Base-by-base conservation (phyloP, 768 basidiomycete species). In the Basidioascus undulatus region DNA sequence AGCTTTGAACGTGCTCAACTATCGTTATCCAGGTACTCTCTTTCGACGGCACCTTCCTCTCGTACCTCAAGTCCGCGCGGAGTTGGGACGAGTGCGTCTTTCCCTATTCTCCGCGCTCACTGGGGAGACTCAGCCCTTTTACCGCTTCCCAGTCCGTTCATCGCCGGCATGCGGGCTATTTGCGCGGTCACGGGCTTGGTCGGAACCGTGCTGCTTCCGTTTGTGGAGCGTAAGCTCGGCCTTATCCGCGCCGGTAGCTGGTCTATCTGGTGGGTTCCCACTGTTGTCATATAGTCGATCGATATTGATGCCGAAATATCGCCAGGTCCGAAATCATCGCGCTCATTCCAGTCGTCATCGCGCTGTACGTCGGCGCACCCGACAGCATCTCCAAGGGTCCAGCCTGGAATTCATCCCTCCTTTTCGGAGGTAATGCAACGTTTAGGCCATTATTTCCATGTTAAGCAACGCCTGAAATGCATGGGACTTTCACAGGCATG, bases 11-110 rank as follows among this genome's bases (percentile, higher is more conserved):
- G n/a, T n/a, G n/a, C n/a, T n/a, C n/a, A n/a, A n/a, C n/a, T n/a
- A n/a, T n/a, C n/a, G n/a, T n/a, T n/a, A n/a, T n/a, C n/a, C n/a
- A n/a, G n/a, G n/a, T n/a, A n/a, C n/a, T n/a, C n/a, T n/a, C n/a
- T n/a, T 66, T 66, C 44, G 66, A 68, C 47, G 66, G 65, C 11
- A 66, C 58, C 8, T 64, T 68, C 64, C 51, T 68, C 16, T 52
- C 57, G 3, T 68, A 61, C 51, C 57, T 68, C 27, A 66, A 67
- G 46, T 55, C 61, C 0, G 57, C 57, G 38, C 46, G 53, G 12
- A 66, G 61, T 44, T 54, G n/a, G n/a, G n/a, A n/a, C n/a, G n/a
- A n/a, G n/a, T n/a, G n/a, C n/a, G n/a, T n/a, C n/a, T n/a, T n/a
- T n/a, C n/a, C n/a, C n/a, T n/a, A n/a, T n/a, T n/a, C n/a, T n/a